Percentiles rank a stretch among this genome's conserved stretches.
Evolutionary conservation across 2,329 filamentous ascomycete genomes (phyloP).

Genomic region (Ceratocystis papillata): DNA sequence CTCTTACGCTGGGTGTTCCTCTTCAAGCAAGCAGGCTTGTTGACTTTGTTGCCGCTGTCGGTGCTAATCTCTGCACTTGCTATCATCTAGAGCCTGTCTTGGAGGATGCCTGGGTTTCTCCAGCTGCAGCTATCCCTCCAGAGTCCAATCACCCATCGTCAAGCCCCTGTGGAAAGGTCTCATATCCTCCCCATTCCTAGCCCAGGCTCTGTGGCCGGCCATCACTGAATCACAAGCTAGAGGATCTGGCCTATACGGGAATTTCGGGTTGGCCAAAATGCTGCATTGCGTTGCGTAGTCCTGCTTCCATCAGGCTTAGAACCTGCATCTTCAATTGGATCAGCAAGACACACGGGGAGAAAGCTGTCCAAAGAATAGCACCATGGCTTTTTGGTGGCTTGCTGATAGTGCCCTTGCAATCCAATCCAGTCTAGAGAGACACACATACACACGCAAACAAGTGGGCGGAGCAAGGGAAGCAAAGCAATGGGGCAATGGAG

Average conservation of each 20-base stretch:
- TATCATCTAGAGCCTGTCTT: not conserved
- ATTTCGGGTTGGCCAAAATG: not conserved
- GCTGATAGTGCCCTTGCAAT: slow-evolving; percentile 14
- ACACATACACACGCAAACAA: not conserved
- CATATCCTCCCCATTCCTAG: slow-evolving; percentile 5
- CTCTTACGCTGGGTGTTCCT: not conserved
- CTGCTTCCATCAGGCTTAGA: not conserved
- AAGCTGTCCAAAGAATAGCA: not conserved
- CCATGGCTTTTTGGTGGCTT: slow-evolving; percentile 4
- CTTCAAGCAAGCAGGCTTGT: no score
- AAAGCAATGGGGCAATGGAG: not conserved
- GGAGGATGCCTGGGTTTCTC: not conserved
- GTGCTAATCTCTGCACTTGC: not conserved
- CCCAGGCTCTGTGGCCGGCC: not conserved
- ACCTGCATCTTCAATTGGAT: not conserved
- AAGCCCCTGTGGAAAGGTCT: slow-evolving; percentile 4
- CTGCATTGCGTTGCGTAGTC: not conserved
- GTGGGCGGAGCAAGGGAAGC: not conserved
- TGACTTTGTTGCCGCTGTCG: not conserved
- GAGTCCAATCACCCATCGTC: not conserved
- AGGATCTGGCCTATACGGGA: not conserved
- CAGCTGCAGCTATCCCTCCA: not conserved
- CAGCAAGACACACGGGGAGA: not conserved
- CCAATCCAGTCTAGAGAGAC: slow-evolving; percentile 7
- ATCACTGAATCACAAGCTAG: not conserved